Conservation (phyloP, 192 early-diverging fungal genomes). For the Rhizophagus clarus region DNA sequence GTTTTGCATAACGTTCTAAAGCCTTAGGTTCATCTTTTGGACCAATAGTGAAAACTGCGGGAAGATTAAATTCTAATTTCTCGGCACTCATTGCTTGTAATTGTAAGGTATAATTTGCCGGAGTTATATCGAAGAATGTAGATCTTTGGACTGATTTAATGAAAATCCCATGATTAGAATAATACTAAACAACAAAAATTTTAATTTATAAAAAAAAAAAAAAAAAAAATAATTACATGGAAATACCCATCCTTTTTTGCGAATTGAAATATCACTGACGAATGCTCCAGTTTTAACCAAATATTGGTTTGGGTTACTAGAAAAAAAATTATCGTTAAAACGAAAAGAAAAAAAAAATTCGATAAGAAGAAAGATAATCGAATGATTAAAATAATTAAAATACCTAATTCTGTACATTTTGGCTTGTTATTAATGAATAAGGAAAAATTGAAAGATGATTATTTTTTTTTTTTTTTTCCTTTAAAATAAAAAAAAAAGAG, state of each 20-base stretch:
- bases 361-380: no score
- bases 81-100: constrained; percentile 53
- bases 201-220: neutral
- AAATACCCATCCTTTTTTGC: neutral
- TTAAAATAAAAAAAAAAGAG: no score
- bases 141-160: neutral
- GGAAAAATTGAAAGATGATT: no score
- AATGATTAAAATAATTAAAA: no score
- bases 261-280: neutral
- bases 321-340: neutral
- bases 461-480: no score
- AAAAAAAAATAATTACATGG: neutral
- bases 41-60: constrained; percentile 56
- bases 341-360: no score
- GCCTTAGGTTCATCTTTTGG: constrained; percentile 34
- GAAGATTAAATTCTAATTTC: constrained; percentile 52
- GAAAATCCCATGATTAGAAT: neutral
- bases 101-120: constrained; percentile 45
- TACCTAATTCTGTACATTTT: no score
- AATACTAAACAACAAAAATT: neutral
- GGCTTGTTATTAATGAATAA: no score
- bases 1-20: constrained; percentile 36
- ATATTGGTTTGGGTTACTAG: neutral
- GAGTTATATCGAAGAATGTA: constrained; percentile 41
- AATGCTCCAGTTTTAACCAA: neutral